Evolutionary conservation across 768 basidiomycete species (phyloP).

Genomic region (Cystobasidium ongulense): DNA sequence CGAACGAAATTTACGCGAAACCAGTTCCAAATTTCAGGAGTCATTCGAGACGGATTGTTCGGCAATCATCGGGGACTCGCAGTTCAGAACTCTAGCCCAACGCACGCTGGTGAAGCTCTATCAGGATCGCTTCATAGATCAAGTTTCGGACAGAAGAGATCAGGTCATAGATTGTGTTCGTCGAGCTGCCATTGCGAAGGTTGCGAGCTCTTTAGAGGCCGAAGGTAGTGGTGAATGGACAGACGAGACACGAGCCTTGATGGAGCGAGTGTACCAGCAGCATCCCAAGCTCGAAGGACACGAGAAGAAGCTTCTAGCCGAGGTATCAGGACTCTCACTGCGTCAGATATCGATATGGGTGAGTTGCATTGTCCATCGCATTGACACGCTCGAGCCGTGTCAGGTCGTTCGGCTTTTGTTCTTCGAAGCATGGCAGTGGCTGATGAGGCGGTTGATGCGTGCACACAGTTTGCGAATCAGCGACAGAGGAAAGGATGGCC

Average conservation of each 20-base stretch:
- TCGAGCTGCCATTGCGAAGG: too few species aligned
- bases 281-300: background rate
- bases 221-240: background rate
- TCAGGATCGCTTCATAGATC: too few species aligned
- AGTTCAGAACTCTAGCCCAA: too few species aligned
- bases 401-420: background rate
- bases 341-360: background rate
- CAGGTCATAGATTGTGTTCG: too few species aligned
- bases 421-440: background rate
- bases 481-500: conserved; percentile 1
- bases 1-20: too few species aligned
- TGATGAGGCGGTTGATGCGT: background rate
- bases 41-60: too few species aligned
- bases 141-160: too few species aligned
- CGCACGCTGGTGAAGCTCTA: too few species aligned
- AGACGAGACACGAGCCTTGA: background rate
- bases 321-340: background rate
- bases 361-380: background rate
- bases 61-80: too few species aligned
- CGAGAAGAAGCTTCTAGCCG: background rate
- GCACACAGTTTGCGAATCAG: conserved; percentile 11
- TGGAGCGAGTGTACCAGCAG: background rate
- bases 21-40: too few species aligned
- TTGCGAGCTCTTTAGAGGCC: too few species aligned
- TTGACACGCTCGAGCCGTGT: background rate